A percentile compares a stretch with the other conserved stretches of the same genome.
Evolutionary conservation across 2,329 filamentous ascomycete genomes (phyloP).

Genomic region (Trichoderma hamatum): DNA sequence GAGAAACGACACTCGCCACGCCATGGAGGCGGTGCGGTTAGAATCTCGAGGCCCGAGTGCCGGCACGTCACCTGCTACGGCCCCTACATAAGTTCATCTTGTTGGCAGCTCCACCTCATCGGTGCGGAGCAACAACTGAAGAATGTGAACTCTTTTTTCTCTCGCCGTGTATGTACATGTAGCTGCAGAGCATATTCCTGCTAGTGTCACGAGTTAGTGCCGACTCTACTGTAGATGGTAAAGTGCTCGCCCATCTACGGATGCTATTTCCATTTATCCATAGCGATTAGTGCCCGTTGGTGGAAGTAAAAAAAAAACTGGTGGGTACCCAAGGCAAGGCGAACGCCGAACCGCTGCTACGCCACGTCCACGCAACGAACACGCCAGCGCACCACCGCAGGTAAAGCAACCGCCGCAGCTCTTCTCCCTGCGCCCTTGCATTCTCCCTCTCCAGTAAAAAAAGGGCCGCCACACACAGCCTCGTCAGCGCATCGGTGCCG

Average conservation of each 20-base stretch:
- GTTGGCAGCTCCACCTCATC: neutral
- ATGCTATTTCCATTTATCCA: neutral
- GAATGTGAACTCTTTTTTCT: neutral
- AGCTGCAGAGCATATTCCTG: neutral
- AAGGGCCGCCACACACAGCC: neutral
- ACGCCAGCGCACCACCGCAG: neutral
- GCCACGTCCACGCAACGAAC: neutral
- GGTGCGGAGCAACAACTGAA: neutral
- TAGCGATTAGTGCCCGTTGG: neutral
- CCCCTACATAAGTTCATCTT: neutral
- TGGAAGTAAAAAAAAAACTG: neutral
- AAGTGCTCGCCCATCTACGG: too few species aligned
- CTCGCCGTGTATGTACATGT: neutral
- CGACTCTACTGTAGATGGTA: neutral
- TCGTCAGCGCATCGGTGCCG: neutral
- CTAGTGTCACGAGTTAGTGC: neutral
- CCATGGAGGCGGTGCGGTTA: neutral
- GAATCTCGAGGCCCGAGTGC: neutral
- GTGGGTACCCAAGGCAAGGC: too few species aligned
- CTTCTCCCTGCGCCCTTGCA: neutral
- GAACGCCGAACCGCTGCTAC: neutral
- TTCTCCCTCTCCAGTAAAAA: neutral
- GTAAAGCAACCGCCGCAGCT: neutral
- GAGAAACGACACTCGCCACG: neutral
- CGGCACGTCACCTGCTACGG: neutral